These are phyloP conservation scores for Volvox carteri DNA, from an alignment of 163 green algal genomes.

Conservation along the genomic window DNA sequence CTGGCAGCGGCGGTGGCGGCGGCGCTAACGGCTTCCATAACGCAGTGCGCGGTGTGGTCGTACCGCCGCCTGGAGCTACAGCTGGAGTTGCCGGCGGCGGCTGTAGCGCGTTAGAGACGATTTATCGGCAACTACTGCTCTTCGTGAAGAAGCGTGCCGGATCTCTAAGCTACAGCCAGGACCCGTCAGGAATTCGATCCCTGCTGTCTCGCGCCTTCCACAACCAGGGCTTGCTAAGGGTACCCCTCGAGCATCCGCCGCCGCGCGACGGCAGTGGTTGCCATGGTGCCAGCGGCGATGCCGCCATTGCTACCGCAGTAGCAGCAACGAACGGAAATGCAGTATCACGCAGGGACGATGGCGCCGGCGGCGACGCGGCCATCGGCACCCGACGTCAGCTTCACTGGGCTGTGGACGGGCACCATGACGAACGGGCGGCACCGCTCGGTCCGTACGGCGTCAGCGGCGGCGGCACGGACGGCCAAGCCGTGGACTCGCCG, in stretches of 20 bases:
- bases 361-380: background rate
- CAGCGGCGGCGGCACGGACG: background rate
- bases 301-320: background rate
- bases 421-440: background rate
- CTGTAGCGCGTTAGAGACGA: constrained; percentile 52
- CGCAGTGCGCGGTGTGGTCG: background rate
- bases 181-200: constrained; percentile 85
- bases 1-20: background rate
- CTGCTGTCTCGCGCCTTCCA: constrained; percentile 81
- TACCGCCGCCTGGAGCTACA: background rate
- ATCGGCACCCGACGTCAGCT: constrained; percentile 1
- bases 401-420: background rate
- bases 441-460: background rate
- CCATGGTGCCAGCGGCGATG: background rate
- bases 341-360: too few relatives aligned
- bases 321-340: background rate
- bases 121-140: constrained; percentile 65
- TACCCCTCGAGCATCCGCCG: constrained; percentile 10
- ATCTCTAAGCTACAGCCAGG: constrained; percentile 82
- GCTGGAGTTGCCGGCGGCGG: background rate
- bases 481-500: background rate
- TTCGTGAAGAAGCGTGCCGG: constrained; percentile 82
- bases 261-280: background rate
- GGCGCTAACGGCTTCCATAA: background rate
- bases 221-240: constrained; percentile 33